phyloP scores from a whole-genome alignment of 148 eudicot species.

The Camellia japonica region DNA sequence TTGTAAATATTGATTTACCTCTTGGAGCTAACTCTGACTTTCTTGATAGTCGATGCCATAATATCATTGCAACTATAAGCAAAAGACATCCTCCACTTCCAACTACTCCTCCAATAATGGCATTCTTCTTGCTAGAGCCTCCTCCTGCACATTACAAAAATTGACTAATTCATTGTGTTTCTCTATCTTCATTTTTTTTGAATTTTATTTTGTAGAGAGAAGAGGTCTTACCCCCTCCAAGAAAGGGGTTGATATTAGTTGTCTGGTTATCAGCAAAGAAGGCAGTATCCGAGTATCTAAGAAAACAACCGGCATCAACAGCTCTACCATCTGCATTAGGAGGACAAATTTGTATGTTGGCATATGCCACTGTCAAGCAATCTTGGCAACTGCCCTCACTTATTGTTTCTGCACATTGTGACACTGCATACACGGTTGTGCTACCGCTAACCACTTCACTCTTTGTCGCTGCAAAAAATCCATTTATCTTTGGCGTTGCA shows the following conservation, averaged over 20 bases:
- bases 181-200: not conserved
- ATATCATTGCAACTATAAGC: constrained; percentile 21
- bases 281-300: constrained; percentile 33
- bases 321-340: constrained; percentile 36
- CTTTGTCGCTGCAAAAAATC: constrained; percentile 36
- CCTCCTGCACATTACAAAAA: constrained; percentile 21
- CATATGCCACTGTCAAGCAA: constrained; percentile 40
- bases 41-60: constrained; percentile 23
- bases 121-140: constrained; percentile 31
- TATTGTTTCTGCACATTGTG: constrained; percentile 41
- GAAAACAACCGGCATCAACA: constrained; percentile 40
- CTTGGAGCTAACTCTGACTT: constrained; percentile 26
- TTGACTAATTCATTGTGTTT: not conserved
- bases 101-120: constrained; percentile 36
- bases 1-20: constrained; percentile 21
- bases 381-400: constrained; percentile 28
- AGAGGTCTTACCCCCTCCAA: constrained; percentile 38
- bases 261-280: constrained; percentile 47
- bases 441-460: constrained; percentile 16
- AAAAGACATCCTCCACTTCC: constrained; percentile 38
- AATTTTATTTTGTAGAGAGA: not conserved
- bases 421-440: constrained; percentile 32
- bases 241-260: constrained; percentile 25
- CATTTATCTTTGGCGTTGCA: constrained; percentile 37
- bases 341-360: constrained; percentile 32